Evolutionary conservation across 441 rosid genomes (phyloP), one percentile per base, ranked within the genome.

Genomic region (Euphorbia schlechtendalii): DNA sequence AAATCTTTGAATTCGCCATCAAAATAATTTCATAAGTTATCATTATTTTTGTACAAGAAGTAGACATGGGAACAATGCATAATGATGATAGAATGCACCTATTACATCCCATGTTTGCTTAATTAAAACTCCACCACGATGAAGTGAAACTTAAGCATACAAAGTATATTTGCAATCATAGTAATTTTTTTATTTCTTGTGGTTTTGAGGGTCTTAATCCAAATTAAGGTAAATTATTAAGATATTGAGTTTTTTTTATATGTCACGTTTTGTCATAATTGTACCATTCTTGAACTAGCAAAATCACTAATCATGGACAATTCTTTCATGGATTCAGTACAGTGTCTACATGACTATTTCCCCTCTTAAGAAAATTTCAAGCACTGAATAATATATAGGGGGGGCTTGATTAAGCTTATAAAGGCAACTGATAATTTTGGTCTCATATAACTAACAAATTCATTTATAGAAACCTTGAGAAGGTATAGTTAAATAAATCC

Each of bases 101-200:
- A 49, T 32, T 8, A 24, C 10, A 9, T 59, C 15, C 17, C 21
- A 12, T 30, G 56, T 62, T 28, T 51, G 10, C 8, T 51, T 28
- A 63, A 63, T 63, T 34, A 63, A 51, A 20, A 49, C 65, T 49
- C 2, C 25, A 46, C 24, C 30, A 59, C 13, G 24, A 51, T 10
- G 63, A 20, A 20, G 30, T 59, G 63, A 38, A 59, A 59, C 14
- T 59, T 41, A 60, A 60, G 52, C 64, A 60, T 24, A 25, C 20
- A 60, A 21, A 18, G 51, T 41, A 60, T 41, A 24, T 21, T 5
- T 32, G 34, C 6, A 32, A 32, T 32, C 34, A 32, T 32, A 32
- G 34, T 32, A 32, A 32, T 32, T 32, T 32, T 40, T 40, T 36
- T 36, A 40, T 40, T 40, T 8, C 11, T 40, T 2, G 45, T 3